A percentile compares a stretch with the other conserved stretches of the same genome.
Evolutionary conservation across 768 basidiomycete species (phyloP).

Genomic region (Aureoboletus auriporus): DNA sequence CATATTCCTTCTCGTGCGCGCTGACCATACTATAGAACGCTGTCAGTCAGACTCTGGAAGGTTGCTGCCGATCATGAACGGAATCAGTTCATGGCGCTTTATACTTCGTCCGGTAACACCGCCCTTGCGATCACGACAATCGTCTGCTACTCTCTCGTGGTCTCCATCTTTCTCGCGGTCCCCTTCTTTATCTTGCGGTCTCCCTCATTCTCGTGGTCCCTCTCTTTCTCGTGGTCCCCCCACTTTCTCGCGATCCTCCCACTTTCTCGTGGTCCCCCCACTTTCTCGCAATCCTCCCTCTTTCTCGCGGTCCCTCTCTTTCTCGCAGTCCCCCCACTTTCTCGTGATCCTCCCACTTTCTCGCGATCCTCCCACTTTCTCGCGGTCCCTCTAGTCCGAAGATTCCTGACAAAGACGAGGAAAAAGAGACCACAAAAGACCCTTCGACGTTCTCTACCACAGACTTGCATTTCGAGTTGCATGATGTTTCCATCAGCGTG

Average conservation of each 20-base stretch:
- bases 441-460: slow-evolving; percentile 22
- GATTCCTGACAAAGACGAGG: slow-evolving; percentile 9
- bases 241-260: too few relatives aligned
- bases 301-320: too few relatives aligned
- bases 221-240: too few relatives aligned
- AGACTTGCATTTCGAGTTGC: slow-evolving; percentile 81
- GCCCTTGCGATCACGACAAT: slow-evolving; percentile 81
- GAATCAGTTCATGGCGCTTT: slow-evolving; percentile 93
- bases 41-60: slow-evolving; percentile 91
- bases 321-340: too few relatives aligned
- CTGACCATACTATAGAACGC: slow-evolving; percentile 54
- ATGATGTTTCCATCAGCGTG: slow-evolving; percentile 84
- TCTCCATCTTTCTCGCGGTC: too few relatives aligned
- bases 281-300: too few relatives aligned
- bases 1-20: background rate
- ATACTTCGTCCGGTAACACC: slow-evolving; percentile 65
- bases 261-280: too few relatives aligned
- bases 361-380: too few relatives aligned
- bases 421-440: slow-evolving; percentile 13
- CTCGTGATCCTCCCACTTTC: too few relatives aligned
- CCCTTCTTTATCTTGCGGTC: too few relatives aligned
- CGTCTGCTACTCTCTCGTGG: too few relatives aligned
- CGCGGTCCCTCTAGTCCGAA: slow-evolving; percentile 39
- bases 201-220: too few relatives aligned
- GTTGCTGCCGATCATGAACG: slow-evolving; percentile 78